Base-by-base conservation (phyloP, 1,284 basidiomycete species). In the Ustilago tritici region DNA sequence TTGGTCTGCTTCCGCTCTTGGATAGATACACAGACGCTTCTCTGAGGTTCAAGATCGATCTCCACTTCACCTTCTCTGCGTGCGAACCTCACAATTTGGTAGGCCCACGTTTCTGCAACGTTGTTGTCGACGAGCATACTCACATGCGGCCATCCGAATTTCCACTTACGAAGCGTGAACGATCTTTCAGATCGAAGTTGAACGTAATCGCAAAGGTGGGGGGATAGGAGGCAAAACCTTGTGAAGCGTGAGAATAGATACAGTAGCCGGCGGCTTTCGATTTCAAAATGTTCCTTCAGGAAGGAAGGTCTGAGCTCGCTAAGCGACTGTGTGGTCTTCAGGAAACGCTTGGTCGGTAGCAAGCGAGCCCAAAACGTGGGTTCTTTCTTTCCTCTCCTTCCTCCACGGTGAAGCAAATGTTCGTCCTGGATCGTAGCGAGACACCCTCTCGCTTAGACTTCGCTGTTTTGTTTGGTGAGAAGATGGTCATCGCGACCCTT, bases 331-430 rank as follows among this genome's bases (percentile, higher is more conserved):
- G 40, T 43, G 40, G 14, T 14, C n/a, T 15, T 11, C 43, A 7
- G n/a, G 11, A 46, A 15, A 46, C 19, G 43, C n/a, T 19, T 19
- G 43, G 43, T 19, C 9, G 19, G 43, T 19, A n/a, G n/a, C 43
- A 50, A 50, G 49, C 49, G 28, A 50, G 49, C 23, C 15, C 28
- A 32, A 32, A 50, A 50, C 49, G 49, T 50, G 49, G 49, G 49
- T 50, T 32, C 28, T 10, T 15, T 19, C 28, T 28, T n/a, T 11
- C 31, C 31, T 11, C 15, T 15, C 23, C 11, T 10, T 11, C 23
- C 28, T 32, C 23, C 31, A 32, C 23, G 49, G 28, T 17, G 19
- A 50, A 17, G 11, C 28, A 17, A 28, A n/a, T 14, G 15, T 32
- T 12, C 9, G 4, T 4, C 49, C 31, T 12, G 15, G 14, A 50